A percentile compares a stretch with the other conserved stretches of the same genome.
These are phyloP conservation scores for Berberis thunbergii DNA, from an alignment of 164 flowering plant species.

Conservation along the genomic window DNA sequence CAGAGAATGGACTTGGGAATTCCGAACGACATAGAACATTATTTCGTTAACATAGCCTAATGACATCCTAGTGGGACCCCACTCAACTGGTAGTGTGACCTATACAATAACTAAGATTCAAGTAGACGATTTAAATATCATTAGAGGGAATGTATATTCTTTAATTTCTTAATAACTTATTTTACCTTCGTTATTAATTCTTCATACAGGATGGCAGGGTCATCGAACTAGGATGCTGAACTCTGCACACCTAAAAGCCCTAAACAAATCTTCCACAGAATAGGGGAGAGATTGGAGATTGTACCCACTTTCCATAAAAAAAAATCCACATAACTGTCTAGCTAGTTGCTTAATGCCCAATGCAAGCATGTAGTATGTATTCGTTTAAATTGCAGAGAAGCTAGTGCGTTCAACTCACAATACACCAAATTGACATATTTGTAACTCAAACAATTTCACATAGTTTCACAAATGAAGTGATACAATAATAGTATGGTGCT, in stretches of 20 bases:
- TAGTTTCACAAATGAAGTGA: too few relatives aligned
- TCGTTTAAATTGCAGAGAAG: conserved; percentile 75
- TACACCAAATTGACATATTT: too few relatives aligned
- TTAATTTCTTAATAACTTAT: conserved; percentile 65
- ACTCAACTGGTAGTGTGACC: too few relatives aligned
- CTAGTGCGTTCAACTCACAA: conserved; percentile 75
- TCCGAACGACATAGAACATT: too few relatives aligned
- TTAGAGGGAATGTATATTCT: conserved; percentile 62
- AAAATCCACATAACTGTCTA: conserved; percentile 65
- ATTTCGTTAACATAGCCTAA: too few relatives aligned
- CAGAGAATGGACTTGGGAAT: too few relatives aligned
- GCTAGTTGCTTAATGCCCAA: conserved; percentile 71
- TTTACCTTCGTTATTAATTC: conserved; percentile 62
- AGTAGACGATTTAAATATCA: neutral
- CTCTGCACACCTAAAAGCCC: conserved; percentile 82
- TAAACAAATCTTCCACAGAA: conserved; percentile 90
- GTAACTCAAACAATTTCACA: too few relatives aligned
- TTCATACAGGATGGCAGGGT: conserved; percentile 77
- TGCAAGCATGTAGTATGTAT: conserved; percentile 89
- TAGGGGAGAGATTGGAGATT: conserved; percentile 76
- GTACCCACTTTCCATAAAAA: conserved; percentile 95
- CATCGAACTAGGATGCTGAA: conserved; percentile 51
- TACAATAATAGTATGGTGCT: too few relatives aligned
- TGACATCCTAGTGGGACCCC: too few relatives aligned
- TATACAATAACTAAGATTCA: neutral